Evolutionary conservation across 2,329 filamentous ascomycete genomes (phyloP), one percentile per base, ranked within the genome.

Genomic region (Penicillium glabrum): DNA sequence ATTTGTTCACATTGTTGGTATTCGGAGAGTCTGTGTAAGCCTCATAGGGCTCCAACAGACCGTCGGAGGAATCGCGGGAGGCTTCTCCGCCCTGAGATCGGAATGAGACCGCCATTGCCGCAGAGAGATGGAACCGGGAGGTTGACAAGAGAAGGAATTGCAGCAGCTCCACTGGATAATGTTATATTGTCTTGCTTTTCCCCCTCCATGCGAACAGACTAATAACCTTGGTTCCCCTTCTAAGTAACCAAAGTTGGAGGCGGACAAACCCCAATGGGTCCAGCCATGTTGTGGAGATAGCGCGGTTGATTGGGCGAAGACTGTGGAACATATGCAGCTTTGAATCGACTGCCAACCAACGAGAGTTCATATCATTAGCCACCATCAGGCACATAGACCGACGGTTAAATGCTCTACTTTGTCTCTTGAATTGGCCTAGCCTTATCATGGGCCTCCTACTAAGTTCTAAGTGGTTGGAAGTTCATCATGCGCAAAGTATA

Each of bases 21-120:
- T 52, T 45, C 26, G 56, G 41, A 16, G 61, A 63, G 43, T 65
- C 62, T 37, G 46, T 58, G 27, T 65, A 65, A 24, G 56, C 48
- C 41, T 66, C 56, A 14, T 56, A 63, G 11, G 58, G 53, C 19
- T 56, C 55, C 4, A 62, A 37, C 11, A 57, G 43, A 26, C 54
- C 59, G 16, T 58, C 49, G 14, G 61, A 57, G 10, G 54, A 35
- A n/a, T 7, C 41, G 13, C 54, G 23, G 29, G 53, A 23, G 45
- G 47, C 21, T 48, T 50, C 47, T 31, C 44, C 24, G 13, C 27
- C 29, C 39, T 46, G 49, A 21, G 51, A 46, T 21, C 33, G 56
- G 37, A 35, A 39, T 23, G 57, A 51, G 45, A 24, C 41, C 31
- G 37, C 53, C 60, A 62, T 62, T 49, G 19, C 39, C 46, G 45